These are phyloP conservation scores for Pyricularia pennisetigena DNA, from an alignment of 2,329 filamentous ascomycete species.

Conservation along the genomic window DNA sequence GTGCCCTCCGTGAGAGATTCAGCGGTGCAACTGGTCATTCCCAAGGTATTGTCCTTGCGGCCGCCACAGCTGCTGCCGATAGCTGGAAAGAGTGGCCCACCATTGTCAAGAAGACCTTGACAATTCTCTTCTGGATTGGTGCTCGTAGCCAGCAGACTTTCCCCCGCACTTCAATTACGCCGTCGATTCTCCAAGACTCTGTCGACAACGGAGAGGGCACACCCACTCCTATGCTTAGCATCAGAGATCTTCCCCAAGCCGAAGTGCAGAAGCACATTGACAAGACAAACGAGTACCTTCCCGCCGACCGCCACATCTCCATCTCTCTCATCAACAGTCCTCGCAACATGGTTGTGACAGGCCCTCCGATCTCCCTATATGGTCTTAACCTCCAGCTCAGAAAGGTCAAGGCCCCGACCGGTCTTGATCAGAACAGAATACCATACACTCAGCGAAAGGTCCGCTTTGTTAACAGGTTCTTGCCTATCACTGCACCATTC, in stretches of 20 bases:
- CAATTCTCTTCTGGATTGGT: conserved; percentile 97
- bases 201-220: conserved; percentile 89
- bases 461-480: conserved; percentile 91
- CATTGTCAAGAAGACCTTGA: conserved; percentile 69
- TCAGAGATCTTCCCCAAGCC: conserved; percentile 78
- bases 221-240: conserved; percentile 95
- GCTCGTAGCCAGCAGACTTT: conserved; percentile 95
- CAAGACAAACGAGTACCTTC: conserved; percentile 92
- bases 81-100: conserved; percentile 89
- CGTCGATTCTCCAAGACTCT: conserved; percentile 84
- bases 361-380: conserved; percentile 90
- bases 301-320: conserved; percentile 82
- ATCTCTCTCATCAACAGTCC: conserved; percentile 96
- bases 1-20: conserved; percentile 75
- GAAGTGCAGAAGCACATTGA: conserved; percentile 96
- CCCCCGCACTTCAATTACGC: conserved; percentile 86
- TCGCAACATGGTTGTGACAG: conserved; percentile 92
- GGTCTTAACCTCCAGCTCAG: conserved; percentile 90
- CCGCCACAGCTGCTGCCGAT: conserved; percentile 79
- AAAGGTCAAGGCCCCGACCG: conserved; percentile 96
- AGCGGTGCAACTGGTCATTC: conserved; percentile 91
- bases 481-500: conserved; percentile 96
- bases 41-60: conserved; percentile 89
- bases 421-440: conserved; percentile 87
- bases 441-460: conserved; percentile 94